phyloP scores from a whole-genome alignment of 73 alveolate genomes.

The Paramecium octaurelia region DNA sequence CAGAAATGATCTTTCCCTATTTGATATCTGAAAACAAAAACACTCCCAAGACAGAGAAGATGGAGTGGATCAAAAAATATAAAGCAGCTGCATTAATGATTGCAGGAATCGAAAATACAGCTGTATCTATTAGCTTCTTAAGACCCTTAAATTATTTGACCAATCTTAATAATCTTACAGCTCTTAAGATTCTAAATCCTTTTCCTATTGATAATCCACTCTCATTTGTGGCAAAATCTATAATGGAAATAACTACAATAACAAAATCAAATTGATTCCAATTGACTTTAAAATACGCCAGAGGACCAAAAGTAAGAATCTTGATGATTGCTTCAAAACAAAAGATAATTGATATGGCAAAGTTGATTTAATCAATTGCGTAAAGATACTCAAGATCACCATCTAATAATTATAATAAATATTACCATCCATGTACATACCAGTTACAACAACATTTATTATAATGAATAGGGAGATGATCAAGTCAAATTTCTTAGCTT shows the following conservation, averaged over 20 bases:
- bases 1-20: constrained; percentile 64
- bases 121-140: constrained; percentile 75
- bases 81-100: constrained; percentile 84
- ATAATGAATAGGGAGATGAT: constrained; percentile 77
- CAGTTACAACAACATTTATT: constrained; percentile 81
- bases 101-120: constrained; percentile 87
- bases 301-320: constrained; percentile 77
- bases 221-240: constrained; percentile 76
- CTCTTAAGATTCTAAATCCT: constrained; percentile 90
- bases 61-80: constrained; percentile 81
- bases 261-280: constrained; percentile 96
- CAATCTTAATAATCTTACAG: constrained; percentile 80
- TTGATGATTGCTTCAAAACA: constrained; percentile 82
- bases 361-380: constrained; percentile 71
- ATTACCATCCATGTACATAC: constrained; percentile 77
- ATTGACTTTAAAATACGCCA: constrained; percentile 77
- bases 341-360: constrained; percentile 79
- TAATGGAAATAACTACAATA: constrained; percentile 84
- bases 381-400: constrained; percentile 25
- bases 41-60: constrained; percentile 89
- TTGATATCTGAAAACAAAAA: constrained; percentile 73
- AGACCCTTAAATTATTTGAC: constrained; percentile 85
- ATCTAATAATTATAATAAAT: background rate
- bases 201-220: constrained; percentile 29
- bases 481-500: constrained; percentile 68